Base-by-base conservation (phyloP, 1,284 basidiomycete genomes). In the Ceratobasidium sp. region DNA sequence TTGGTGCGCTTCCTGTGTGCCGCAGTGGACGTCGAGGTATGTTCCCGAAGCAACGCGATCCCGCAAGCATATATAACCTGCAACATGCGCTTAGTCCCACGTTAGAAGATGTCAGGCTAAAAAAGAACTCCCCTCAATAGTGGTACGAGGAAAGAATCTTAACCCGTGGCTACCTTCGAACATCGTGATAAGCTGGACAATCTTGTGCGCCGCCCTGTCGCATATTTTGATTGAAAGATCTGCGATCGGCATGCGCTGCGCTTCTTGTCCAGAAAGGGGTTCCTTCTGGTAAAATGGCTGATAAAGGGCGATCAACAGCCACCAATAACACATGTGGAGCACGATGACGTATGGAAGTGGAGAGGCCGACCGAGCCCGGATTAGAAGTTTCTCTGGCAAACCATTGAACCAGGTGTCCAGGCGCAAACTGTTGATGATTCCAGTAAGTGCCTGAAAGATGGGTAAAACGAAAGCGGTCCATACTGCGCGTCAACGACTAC, bases 281-380 rank as follows among this genome's bases (percentile, higher is more conserved):
- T 31, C 31, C 15, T 56, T 45, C 23, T 37, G 85, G 81, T 89
- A 91, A 83, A 90, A 91, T 0, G 90, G 90, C 0, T 90, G 86
- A 78, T 91, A 90, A 0, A 92, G 86, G 10, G 92, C 85, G 49
- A 92, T 90, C 68, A 88, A 85, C 4, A 89, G 83, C 90, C 90
- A 92, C 83, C 89, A 88, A 80, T 90, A 90, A 1, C 87, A 86
- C 39, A 90, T 83, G 79, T 92, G 90, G 74, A 91, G 84, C 85
- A 89, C 90, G 5, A 92, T 82, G 35, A 89, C 85, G 75, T 92
- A 90, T 0, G 90, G 90, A 0, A 89, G 86, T 1, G 89, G 86
- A 10, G 85, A 86, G 7, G 84, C 85, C 26, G 86, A 87, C 20
- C 87, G 85, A 37, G 86, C 82, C 7, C 87, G 87, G 39, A 91